These are phyloP conservation scores for Cryptococcus sp. DNA, from an alignment of 1,284 basidiomycete genomes.

Conservation along the genomic window DNA sequence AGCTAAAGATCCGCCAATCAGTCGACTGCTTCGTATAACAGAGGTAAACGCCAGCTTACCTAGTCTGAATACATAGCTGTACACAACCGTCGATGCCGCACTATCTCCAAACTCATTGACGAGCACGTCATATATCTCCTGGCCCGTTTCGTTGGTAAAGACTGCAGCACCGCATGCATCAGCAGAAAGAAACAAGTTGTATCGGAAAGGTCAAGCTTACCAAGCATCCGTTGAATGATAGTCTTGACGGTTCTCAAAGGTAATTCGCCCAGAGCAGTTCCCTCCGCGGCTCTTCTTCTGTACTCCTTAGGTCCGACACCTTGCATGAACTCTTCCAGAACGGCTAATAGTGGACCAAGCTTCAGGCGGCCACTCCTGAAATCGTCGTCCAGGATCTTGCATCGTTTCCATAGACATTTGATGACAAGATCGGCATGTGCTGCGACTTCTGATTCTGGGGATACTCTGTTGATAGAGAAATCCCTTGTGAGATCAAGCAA, in stretches of 20 bases:
- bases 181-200: background rate
- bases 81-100: conserved; percentile 54
- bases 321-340: conserved; percentile 91
- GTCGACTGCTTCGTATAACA: too few relatives aligned
- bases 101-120: conserved; percentile 52
- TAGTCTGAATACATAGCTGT: conserved; percentile 60
- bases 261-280: conserved; percentile 93
- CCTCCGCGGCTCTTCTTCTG: conserved; percentile 84
- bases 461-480: conserved; percentile 64
- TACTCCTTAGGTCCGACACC: conserved; percentile 94
- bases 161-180: conserved; percentile 19
- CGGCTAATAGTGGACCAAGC: conserved; percentile 85
- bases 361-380: conserved; percentile 77
- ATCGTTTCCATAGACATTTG: conserved; percentile 98
- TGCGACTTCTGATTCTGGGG: conserved; percentile 70
- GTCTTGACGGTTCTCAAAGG: conserved; percentile 96
- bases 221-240: conserved; percentile 91
- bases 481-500: conserved; percentile 85
- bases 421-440: conserved; percentile 94
- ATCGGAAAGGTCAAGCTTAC: conserved; percentile 58
- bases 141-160: conserved; percentile 39
- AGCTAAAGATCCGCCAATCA: conserved; percentile 55
- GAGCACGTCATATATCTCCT: conserved; percentile 47
- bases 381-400: conserved; percentile 89
- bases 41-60: conserved; percentile 56